Evolutionary conservation across 805 yeast species (phyloP).

Genomic region (Lachancea dasiensis): DNA sequence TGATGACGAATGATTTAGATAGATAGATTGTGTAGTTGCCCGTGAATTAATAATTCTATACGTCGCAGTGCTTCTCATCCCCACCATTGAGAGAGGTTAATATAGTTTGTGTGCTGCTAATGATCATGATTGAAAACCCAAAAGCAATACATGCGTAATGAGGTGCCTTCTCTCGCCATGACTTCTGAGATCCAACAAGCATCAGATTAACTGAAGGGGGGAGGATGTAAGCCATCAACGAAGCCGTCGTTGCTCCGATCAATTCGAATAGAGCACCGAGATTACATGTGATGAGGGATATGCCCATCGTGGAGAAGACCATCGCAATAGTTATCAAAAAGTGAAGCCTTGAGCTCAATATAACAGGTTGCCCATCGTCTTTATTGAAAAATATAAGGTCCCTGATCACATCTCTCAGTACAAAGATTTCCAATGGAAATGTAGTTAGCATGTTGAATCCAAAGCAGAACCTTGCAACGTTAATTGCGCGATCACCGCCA

Average conservation of each 20-base stretch:
- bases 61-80: conserved; percentile 46
- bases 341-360: conserved; percentile 46
- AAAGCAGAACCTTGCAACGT: conserved; percentile 83
- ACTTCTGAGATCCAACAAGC: conserved; percentile 45
- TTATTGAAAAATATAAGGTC: conserved; percentile 45
- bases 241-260: conserved; percentile 91
- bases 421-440: conserved; percentile 85
- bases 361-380: conserved; percentile 33
- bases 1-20: background rate
- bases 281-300: conserved; percentile 76
- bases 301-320: conserved; percentile 64
- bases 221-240: conserved; percentile 82
- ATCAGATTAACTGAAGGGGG: conserved; percentile 82
- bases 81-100: conserved; percentile 37
- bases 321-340: conserved; percentile 57
- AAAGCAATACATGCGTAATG: conserved; percentile 57
- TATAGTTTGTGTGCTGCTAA: conserved; percentile 75
- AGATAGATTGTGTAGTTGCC: background rate
- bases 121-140: conserved; percentile 70
- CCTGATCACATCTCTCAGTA: conserved; percentile 77
- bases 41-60: conserved; percentile 10
- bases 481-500: conserved; percentile 63
- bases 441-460: conserved; percentile 92
- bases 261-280: conserved; percentile 84
- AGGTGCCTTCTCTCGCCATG: conserved; percentile 44